A percentile compares a stretch with the other conserved stretches of the same genome.
These are phyloP conservation scores for Caloboletus firmus DNA, from an alignment of 1,284 basidiomycete genomes.

Conservation along the genomic window DNA sequence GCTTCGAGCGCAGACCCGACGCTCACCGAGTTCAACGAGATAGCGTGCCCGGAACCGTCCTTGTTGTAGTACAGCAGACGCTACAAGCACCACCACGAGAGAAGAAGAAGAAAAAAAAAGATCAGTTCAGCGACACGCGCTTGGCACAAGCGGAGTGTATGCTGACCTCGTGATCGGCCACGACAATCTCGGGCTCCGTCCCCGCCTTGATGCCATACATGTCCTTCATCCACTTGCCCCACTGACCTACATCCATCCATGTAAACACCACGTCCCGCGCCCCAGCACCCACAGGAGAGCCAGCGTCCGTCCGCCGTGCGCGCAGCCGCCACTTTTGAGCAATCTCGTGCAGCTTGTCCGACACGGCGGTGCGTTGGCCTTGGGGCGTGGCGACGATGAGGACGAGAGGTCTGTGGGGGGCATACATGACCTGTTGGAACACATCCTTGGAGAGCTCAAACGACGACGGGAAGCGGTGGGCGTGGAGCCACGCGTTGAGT, in stretches of 20 bases:
- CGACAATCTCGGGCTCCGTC: conserved; percentile 60
- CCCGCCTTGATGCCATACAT: conserved; percentile 69
- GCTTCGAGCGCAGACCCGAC: conserved; percentile 74
- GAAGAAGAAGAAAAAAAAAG: no score
- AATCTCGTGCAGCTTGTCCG: conserved; percentile 51
- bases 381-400: conserved; percentile 62
- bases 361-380: conserved; percentile 42
- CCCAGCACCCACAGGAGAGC: neutral
- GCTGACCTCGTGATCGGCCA: conserved; percentile 71
- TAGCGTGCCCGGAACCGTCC: conserved; percentile 50
- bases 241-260: conserved; percentile 80
- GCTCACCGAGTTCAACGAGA: conserved; percentile 55
- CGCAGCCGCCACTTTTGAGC: conserved; percentile 64
- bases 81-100: conserved; percentile 36
- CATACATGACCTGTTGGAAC: conserved; percentile 82
- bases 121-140: neutral
- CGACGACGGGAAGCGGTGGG: conserved; percentile 68
- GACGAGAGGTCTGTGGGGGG: conserved; percentile 69
- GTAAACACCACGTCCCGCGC: conserved; percentile 73
- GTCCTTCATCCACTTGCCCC: conserved; percentile 84
- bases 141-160: neutral
- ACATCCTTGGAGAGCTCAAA: conserved; percentile 71
- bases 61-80: conserved; percentile 66
- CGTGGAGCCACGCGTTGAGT: conserved; percentile 54
- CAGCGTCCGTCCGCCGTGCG: conserved; percentile 21